phyloP scores from a whole-genome alignment of 2,329 filamentous ascomycete genomes.

The Stylonectria norvegica region DNA sequence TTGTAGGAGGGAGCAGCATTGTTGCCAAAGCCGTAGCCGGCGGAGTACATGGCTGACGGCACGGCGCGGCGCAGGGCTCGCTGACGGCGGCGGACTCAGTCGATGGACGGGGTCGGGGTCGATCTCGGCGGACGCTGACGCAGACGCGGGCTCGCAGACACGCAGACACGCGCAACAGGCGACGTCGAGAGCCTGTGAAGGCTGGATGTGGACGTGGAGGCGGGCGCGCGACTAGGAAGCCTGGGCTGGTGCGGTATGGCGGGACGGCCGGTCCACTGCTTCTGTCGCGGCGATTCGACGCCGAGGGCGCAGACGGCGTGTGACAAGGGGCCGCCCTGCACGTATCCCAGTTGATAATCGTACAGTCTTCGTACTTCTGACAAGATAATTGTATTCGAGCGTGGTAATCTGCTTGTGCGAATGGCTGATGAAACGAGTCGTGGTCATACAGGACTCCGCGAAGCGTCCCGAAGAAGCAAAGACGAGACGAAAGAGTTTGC shows the following conservation, averaged over 20 bases:
- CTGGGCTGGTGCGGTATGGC: slow-evolving; percentile 9
- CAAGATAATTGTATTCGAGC: too few species aligned
- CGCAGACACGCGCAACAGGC: neutral
- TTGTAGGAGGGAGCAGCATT: slow-evolving; percentile 51
- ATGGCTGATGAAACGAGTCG: too few species aligned
- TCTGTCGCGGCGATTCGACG: slow-evolving; percentile 22
- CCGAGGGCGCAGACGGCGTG: slow-evolving; percentile 14
- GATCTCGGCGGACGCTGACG: neutral
- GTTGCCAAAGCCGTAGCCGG: slow-evolving; percentile 53
- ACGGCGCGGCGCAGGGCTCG: neutral
- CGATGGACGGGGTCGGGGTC: neutral
- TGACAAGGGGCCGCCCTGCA: slow-evolving; percentile 15
- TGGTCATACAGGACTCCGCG: too few species aligned
- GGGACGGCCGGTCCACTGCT: slow-evolving; percentile 15
- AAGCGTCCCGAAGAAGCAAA: too few species aligned
- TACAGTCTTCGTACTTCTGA: too few species aligned
- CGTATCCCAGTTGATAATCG: too few species aligned
- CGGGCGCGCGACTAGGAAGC: slow-evolving; percentile 18
- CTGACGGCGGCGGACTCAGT: neutral
- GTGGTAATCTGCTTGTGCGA: too few species aligned
- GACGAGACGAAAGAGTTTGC: too few species aligned
- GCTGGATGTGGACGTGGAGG: slow-evolving; percentile 25
- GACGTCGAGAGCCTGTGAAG: slow-evolving; percentile 7
- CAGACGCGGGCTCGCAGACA: neutral
- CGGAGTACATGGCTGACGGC: slow-evolving; percentile 45